These are phyloP conservation scores for Komagataella kurtzmanii DNA, from an alignment of 805 yeast species.

Conservation along the genomic window DNA sequence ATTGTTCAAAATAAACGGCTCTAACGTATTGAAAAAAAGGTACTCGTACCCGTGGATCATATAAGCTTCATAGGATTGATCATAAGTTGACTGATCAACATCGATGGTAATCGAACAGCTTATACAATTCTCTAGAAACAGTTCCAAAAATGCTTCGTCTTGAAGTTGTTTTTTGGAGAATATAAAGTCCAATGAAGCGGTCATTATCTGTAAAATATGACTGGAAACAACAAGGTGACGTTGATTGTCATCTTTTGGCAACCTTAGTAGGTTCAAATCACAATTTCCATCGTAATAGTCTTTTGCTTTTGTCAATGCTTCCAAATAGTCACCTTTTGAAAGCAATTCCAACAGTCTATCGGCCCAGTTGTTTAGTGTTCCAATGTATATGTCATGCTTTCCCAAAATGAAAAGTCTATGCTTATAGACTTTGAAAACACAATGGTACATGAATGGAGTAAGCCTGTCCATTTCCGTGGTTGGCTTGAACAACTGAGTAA, in stretches of 20 bases:
- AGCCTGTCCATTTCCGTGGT: not conserved
- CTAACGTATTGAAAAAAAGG: conserved; percentile 38
- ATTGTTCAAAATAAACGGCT: conserved; percentile 33
- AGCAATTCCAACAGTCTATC: conserved; percentile 40
- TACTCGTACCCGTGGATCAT: conserved; percentile 17
- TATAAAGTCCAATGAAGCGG: conserved; percentile 33
- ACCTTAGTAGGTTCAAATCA: conserved; percentile 37
- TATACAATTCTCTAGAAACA: conserved; percentile 23
- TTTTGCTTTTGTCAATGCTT: conserved; percentile 44
- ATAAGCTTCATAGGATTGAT: conserved; percentile 30
- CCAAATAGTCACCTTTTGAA: conserved; percentile 30
- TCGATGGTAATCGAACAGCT: conserved; percentile 25
- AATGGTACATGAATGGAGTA: conserved; percentile 2
- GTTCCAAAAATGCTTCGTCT: conserved; percentile 11
- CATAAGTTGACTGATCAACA: conserved; percentile 23
- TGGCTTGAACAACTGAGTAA: not conserved
- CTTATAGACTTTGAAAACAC: conserved; percentile 24
- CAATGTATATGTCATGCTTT: conserved; percentile 37
- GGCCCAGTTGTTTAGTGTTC: conserved; percentile 57
- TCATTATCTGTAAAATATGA: conserved; percentile 43
- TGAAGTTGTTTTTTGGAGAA: conserved; percentile 13
- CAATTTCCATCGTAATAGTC: conserved; percentile 36
- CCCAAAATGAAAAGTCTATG: conserved; percentile 41
- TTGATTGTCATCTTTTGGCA: conserved; percentile 31
- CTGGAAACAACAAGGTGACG: conserved; percentile 37